Conservation (phyloP, 805 yeast genomes). For the Saccharomycopsis guyanensis region DNA sequence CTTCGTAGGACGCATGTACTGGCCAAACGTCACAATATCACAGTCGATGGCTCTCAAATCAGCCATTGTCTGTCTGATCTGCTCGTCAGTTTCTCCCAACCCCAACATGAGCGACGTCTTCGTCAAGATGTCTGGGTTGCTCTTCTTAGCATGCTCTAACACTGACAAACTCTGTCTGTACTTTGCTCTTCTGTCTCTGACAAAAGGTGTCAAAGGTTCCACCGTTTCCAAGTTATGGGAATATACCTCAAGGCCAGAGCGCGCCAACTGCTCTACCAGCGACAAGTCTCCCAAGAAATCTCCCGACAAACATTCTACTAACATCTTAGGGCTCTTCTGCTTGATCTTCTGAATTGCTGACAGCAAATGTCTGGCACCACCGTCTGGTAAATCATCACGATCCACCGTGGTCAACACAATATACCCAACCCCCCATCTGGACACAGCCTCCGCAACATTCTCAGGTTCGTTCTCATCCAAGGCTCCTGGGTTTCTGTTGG, state of each 20-base stretch:
- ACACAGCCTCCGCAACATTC: conserved; percentile 94
- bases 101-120: conserved; percentile 96
- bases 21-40: conserved; percentile 97
- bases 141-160: conserved; percentile 69
- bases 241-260: conserved; percentile 86
- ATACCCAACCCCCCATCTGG: conserved; percentile 97
- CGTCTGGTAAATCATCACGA: conserved; percentile 88
- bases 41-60: conserved; percentile 72
- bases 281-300: conserved; percentile 89
- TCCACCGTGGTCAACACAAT: conserved; percentile 97
- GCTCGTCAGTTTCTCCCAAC: conserved; percentile 92
- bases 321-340: conserved; percentile 78
- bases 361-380: conserved; percentile 87
- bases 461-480: conserved; percentile 97
- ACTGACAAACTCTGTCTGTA: conserved; percentile 82
- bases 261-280: conserved; percentile 73
- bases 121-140: conserved; percentile 70
- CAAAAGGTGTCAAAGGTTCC: conserved; percentile 87
- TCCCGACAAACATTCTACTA: conserved; percentile 91
- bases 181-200: conserved; percentile 94
- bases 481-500: conserved; percentile 77
- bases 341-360: conserved; percentile 82
- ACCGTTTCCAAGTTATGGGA: conserved; percentile 98
- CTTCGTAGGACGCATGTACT: conserved; percentile 97
- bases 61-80: conserved; percentile 62